phyloP scores from a whole-genome alignment of 2,329 filamentous ascomycete genomes.

The Leptosphaerulina australis region DNA sequence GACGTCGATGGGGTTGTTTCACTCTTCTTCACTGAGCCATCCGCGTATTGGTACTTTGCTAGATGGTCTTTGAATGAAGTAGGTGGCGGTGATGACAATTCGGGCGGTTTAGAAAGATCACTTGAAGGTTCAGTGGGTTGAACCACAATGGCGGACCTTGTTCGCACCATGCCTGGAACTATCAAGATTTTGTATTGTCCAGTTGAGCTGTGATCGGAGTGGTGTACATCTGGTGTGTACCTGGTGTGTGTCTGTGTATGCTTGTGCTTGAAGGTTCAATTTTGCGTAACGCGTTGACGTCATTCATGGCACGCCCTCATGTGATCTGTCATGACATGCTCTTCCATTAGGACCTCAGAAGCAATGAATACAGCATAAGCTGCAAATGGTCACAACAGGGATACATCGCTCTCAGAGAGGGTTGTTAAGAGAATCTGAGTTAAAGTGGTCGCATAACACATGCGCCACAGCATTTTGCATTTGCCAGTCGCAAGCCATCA shows the following conservation, averaged over 20 bases:
- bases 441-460: background rate
- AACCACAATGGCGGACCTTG: conserved; percentile 14
- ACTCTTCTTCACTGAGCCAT: conserved; percentile 7
- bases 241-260: background rate
- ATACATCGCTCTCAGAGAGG: no score
- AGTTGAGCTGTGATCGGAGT: background rate
- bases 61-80: conserved; percentile 40
- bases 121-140: conserved; percentile 4
- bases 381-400: no score
- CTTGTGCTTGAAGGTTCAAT: background rate
- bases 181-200: background rate
- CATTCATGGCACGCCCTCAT: conserved; percentile 2
- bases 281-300: conserved; percentile 10
- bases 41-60: conserved; percentile 38
- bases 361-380: no score
- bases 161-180: conserved; percentile 23
- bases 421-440: background rate
- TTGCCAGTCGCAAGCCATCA: background rate
- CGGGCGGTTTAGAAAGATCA: conserved; percentile 14
- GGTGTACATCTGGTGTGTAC: background rate
- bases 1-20: background rate
- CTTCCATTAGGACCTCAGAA: background rate
- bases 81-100: conserved; percentile 24
- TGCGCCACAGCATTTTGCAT: conserved; percentile 1
- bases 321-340: background rate